Percentiles rank a stretch among this genome's conserved stretches.
Evolutionary conservation across 2,329 filamentous ascomycete species (phyloP).

Genomic region (Aspergillus novoparasiticus): DNA sequence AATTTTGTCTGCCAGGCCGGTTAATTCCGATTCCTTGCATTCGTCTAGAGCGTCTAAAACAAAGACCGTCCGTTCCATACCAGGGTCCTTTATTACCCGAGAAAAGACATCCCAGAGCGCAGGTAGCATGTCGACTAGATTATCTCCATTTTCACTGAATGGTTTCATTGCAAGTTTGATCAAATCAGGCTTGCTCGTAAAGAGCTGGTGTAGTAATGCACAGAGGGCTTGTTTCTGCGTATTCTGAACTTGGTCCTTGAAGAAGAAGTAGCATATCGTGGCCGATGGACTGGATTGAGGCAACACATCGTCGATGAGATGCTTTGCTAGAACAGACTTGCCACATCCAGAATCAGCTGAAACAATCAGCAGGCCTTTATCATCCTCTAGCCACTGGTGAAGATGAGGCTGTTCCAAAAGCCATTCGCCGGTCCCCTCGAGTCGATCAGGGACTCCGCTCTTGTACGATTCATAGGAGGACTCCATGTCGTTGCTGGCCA

Average conservation of each 20-base stretch:
- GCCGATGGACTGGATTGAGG: not conserved
- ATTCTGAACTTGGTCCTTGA: conserved; percentile 45
- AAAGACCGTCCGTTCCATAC: conserved; percentile 34
- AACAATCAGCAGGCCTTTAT: not conserved
- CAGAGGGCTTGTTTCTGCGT: conserved; percentile 41
- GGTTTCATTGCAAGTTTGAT: conserved; percentile 33
- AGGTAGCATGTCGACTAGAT: conserved; percentile 23
- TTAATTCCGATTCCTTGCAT: conserved; percentile 30
- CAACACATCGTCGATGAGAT: conserved; percentile 10
- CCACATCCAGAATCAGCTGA: conserved; percentile 15
- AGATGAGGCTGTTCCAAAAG: too few species aligned
- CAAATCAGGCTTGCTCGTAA: conserved; percentile 32
- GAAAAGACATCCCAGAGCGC: conserved; percentile 40
- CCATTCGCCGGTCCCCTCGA: too few species aligned
- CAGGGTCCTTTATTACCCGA: conserved; percentile 15
- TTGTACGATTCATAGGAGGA: too few species aligned
- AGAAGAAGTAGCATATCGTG: conserved; percentile 49
- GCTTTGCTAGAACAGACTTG: conserved; percentile 13
- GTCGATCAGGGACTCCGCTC: too few species aligned
- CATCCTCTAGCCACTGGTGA: too few species aligned
- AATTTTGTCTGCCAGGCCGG: conserved; percentile 18
- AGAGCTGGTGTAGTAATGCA: conserved; percentile 46
- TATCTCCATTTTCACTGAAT: conserved; percentile 16
- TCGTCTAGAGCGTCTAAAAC: conserved; percentile 49
- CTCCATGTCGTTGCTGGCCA: too few species aligned